A percentile compares a stretch with the other conserved stretches of the same genome.
phyloP scores from a whole-genome alignment of 1,284 basidiomycete species.

The Trichosporon inkin region DNA sequence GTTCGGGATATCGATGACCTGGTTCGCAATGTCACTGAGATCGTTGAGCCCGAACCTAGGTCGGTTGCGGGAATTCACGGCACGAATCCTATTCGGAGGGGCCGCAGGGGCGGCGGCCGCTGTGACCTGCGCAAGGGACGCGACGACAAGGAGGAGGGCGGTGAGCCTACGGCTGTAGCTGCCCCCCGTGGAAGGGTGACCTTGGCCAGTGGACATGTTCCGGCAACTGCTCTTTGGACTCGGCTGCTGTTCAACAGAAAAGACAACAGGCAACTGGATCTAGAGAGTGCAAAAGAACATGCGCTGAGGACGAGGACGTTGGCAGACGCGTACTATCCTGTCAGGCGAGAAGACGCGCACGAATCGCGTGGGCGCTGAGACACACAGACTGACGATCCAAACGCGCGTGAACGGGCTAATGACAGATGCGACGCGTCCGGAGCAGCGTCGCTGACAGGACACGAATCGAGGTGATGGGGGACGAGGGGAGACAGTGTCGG shows the following conservation, averaged over 20 bases:
- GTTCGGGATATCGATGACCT: no score
- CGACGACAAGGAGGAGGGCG: conserved; percentile 3
- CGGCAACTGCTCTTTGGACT: neutral
- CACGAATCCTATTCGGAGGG: neutral
- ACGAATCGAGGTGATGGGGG: neutral
- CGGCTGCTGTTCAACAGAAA: neutral
- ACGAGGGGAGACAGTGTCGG: neutral
- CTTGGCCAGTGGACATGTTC: conserved; percentile 4
- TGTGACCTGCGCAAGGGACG: neutral
- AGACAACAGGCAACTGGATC: conserved; percentile 4
- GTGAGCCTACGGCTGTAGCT: conserved; percentile 3
- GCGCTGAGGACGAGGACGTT: neutral
- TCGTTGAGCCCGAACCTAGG: neutral
- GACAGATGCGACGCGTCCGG: neutral
- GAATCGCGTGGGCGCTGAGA: no score
- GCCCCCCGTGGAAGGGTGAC: neutral
- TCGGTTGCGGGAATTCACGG: conserved; percentile 3
- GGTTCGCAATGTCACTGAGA: no score
- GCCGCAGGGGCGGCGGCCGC: neutral
- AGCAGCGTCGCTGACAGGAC: neutral
- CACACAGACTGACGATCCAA: no score
- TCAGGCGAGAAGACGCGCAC: neutral
- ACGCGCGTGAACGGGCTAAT: no score
- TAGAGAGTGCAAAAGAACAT: neutral
- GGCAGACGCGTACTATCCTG: neutral